Base-by-base conservation (phyloP, 805 yeast genomes). In the Candida sphagnicola region DNA sequence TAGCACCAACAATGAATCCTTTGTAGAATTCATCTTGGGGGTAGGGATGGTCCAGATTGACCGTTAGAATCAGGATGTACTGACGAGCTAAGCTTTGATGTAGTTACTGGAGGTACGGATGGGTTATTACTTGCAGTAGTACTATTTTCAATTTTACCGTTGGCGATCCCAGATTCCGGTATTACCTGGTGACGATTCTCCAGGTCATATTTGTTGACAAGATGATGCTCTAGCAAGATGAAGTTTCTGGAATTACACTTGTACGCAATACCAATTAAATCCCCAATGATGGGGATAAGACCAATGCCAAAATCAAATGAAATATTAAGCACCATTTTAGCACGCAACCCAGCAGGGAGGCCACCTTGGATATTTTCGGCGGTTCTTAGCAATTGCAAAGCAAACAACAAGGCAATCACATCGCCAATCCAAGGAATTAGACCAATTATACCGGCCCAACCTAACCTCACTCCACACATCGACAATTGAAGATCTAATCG, bases 161-260 rank as follows among this genome's bases (percentile, higher is more conserved):
- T n/a, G n/a, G n/a, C n/a, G n/a, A n/a, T n/a, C n/a, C n/a, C n/a
- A n/a, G n/a, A 5, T 25, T 18, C 13, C 24, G 25, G 41, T 31
- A n/a, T 31, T 21, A 8, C 13, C 31, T 26, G 40, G 10, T 15
- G 39, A 30, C 28, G 23, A 19, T 19, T 4, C 15, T 34, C 36
- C 11, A 30, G 25, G 15, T 28, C 32, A 35, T 64, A 56, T 47
- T 62, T 63, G 29, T 62, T 57, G 33, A 64, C 65, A 41, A 67
- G 52, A 38, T 65, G 49, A 40, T 58, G 51, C 45, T 67, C 70
- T 39, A 67, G 47, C 25, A 82, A 48, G 33, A 83, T 64, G 44
- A 80, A 79, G 56, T 87, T 87, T 41, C 96, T 67, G 17, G 87
- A 80, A 51, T 84, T 85, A 31, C 89, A 77, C 60, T 85, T 84